A percentile compares a stretch with the other conserved stretches of the same genome.
These are phyloP conservation scores for Fragaria ananassa DNA, from an alignment of 306 rosid genomes.

Conservation along the genomic window DNA sequence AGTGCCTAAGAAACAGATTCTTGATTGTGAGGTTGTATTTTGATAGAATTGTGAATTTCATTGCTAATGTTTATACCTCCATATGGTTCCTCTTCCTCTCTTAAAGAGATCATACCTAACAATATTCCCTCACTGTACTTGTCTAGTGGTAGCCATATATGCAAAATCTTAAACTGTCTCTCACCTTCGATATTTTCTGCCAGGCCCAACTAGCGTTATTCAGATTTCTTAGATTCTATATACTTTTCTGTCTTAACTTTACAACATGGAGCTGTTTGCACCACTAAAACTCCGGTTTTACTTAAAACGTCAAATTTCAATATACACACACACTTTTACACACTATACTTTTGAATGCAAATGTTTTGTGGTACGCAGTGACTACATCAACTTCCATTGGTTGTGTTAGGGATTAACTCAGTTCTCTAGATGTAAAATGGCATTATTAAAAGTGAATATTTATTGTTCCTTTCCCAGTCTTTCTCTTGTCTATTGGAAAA, in stretches of 20 bases:
- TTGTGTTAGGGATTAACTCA: not conserved
- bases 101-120: not conserved
- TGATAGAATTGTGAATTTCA: not conserved
- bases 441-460: no score
- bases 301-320: not conserved
- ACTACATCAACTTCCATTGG: not conserved
- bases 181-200: not conserved
- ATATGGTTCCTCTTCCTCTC: not conserved
- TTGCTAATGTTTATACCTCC: not conserved
- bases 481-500: not conserved
- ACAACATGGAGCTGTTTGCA: not conserved
- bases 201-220: not conserved
- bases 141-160: not conserved
- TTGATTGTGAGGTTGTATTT: not conserved
- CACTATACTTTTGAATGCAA: not conserved
- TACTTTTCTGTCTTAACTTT: not conserved
- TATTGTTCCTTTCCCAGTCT: not conserved
- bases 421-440: not conserved
- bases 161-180: not conserved
- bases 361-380: not conserved
- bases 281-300: not conserved
- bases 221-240: not conserved
- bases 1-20: not conserved
- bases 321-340: not conserved
- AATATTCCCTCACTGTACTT: not conserved